Evolutionary conservation across 441 rosid genomes (phyloP).

Genomic region (Flueggea neowawraea): DNA sequence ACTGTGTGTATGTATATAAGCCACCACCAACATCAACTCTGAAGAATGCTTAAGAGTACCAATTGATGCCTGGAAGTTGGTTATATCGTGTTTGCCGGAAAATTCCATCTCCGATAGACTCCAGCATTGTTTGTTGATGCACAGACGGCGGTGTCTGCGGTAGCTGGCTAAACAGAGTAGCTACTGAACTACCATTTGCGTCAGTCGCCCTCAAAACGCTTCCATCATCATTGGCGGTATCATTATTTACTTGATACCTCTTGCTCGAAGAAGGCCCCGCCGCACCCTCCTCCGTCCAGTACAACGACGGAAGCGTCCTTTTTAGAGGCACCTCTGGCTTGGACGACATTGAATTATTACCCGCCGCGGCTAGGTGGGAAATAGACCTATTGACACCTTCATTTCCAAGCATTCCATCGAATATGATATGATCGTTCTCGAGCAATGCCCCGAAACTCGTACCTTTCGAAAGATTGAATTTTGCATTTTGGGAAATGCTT

Average conservation of each 20-base stretch:
- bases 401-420: constrained; percentile 43
- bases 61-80: constrained; percentile 62
- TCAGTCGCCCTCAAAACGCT: constrained; percentile 28
- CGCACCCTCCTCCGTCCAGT: constrained; percentile 30
- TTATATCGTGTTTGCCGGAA: constrained; percentile 43
- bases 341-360: constrained; percentile 21
- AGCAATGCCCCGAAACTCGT: constrained; percentile 36
- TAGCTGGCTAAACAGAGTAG: constrained; percentile 42
- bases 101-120: constrained; percentile 40
- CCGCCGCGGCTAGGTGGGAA: constrained; percentile 17
- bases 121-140: constrained; percentile 53
- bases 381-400: constrained; percentile 13
- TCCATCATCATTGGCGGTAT: constrained; percentile 20
- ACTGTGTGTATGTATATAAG: not conserved
- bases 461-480: constrained; percentile 20
- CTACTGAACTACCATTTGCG: constrained; percentile 20
- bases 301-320: constrained; percentile 28
- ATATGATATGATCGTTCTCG: constrained; percentile 50
- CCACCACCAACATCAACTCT: too few relatives aligned
- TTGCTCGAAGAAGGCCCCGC: constrained; percentile 33
- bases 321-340: constrained; percentile 36
- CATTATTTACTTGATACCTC: constrained; percentile 30
- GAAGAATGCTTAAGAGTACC: constrained; percentile 41
- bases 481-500: constrained; percentile 13
- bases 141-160: constrained; percentile 40